phyloP scores from a whole-genome alignment of 2,329 filamentous ascomycete species.

The Periconia sp. region DNA sequence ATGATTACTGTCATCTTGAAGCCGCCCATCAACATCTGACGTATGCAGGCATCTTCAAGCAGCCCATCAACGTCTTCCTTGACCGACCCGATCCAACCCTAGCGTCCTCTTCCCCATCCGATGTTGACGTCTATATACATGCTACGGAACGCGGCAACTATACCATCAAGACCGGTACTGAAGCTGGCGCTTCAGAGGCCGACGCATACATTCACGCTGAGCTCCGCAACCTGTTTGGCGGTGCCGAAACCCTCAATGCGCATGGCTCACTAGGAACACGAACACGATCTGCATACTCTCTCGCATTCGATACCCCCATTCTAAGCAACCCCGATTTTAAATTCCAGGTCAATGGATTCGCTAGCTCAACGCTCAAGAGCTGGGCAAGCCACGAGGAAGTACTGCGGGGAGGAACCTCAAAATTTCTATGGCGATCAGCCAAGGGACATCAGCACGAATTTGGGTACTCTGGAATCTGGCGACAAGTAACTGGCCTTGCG shows the following conservation, averaged over 20 bases:
- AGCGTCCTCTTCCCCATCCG: conserved; percentile 69
- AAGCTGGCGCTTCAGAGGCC: conserved; percentile 90
- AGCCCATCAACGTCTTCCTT: conserved; percentile 78
- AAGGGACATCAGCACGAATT: conserved; percentile 73
- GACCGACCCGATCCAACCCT: conserved; percentile 72
- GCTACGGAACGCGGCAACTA: conserved; percentile 80
- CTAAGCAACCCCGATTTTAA: conserved; percentile 80
- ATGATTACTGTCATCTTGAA: conserved; percentile 30
- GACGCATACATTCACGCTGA: conserved; percentile 87
- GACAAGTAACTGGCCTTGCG: conserved; percentile 80
- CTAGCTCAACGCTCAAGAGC: conserved; percentile 82
- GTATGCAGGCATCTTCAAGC: conserved; percentile 78
- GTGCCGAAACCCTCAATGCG: conserved; percentile 83
- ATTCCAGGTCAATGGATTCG: conserved; percentile 76
- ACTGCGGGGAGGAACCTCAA: conserved; percentile 74
- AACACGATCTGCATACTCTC: conserved; percentile 88
- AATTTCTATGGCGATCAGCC: conserved; percentile 71
- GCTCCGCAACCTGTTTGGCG: conserved; percentile 90
- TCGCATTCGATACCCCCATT: conserved; percentile 79
- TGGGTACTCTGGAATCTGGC: conserved; percentile 80
- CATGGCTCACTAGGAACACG: conserved; percentile 88
- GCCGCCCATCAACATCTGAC: conserved; percentile 14
- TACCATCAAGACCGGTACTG: conserved; percentile 90
- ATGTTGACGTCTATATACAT: conserved; percentile 78
- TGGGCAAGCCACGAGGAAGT: conserved; percentile 96